A percentile compares a stretch with the other conserved stretches of the same genome.
These are phyloP conservation scores for Bertia moriformis DNA, from an alignment of 2,329 filamentous ascomycete species.

Conservation along the genomic window DNA sequence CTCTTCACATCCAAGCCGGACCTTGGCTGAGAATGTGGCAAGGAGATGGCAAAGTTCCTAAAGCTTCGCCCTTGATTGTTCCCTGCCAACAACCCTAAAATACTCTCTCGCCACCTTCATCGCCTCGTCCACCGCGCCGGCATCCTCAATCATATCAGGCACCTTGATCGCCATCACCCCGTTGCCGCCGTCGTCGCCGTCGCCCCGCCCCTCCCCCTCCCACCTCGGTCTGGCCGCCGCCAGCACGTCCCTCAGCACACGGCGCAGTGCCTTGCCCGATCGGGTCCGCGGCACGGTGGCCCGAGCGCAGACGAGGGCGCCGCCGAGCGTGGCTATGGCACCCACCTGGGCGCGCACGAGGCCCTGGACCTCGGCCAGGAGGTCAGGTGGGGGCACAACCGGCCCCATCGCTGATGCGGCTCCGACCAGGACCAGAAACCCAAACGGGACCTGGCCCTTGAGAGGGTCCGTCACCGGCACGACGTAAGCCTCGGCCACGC, in stretches of 20 bases:
- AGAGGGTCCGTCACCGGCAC: conserved; percentile 72
- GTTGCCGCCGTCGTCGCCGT: conserved; percentile 64
- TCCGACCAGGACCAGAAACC: conserved; percentile 57
- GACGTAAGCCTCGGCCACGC: conserved; percentile 71
- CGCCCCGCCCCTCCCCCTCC: background rate
- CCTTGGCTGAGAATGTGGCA: no score
- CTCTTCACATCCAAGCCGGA: no score
- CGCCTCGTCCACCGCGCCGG: conserved; percentile 59
- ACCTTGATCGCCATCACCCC: conserved; percentile 59
- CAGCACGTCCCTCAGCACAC: conserved; percentile 68
- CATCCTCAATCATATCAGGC: conserved; percentile 77
- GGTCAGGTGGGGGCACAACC: conserved; percentile 11
- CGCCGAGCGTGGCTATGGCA: conserved; percentile 71
- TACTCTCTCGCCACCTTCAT: conserved; percentile 60
- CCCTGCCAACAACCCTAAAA: conserved; percentile 35
- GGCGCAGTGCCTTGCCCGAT: conserved; percentile 76
- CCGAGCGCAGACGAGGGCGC: conserved; percentile 62
- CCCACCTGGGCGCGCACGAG: conserved; percentile 71
- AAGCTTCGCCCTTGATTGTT: background rate
- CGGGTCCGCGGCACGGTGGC: conserved; percentile 85
- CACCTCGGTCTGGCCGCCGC: no score
- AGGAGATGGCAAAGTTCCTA: no score
- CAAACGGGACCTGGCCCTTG: conserved; percentile 85
- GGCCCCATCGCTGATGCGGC: conserved; percentile 12
- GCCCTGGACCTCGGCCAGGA: conserved; percentile 50